These are phyloP conservation scores for Yarrowia phangngaensis DNA, from an alignment of 805 yeast genomes.

Conservation along the genomic window DNA sequence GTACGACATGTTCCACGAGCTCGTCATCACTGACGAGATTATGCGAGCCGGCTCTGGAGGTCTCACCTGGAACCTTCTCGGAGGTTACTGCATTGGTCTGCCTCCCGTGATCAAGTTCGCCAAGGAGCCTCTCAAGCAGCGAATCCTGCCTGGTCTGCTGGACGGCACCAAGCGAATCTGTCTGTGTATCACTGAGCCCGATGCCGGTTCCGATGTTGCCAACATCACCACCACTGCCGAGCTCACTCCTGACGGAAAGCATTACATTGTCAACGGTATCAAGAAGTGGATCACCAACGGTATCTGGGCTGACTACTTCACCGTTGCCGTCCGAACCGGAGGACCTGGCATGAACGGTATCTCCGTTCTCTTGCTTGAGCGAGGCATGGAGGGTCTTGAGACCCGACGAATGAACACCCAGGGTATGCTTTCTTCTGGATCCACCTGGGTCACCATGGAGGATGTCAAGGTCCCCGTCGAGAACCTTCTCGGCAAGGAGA, in stretches of 20 bases:
- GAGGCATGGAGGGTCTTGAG: constrained; percentile 39
- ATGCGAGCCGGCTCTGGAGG: constrained; percentile 44
- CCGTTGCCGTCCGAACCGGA: constrained; percentile 47
- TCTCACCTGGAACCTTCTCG: constrained; percentile 42
- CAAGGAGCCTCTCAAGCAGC: constrained; percentile 37
- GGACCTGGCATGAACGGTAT: constrained; percentile 42
- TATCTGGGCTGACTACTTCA: constrained; percentile 44
- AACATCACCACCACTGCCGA: constrained; percentile 42
- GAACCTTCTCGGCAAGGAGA: constrained; percentile 42
- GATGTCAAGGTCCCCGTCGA: constrained; percentile 45
- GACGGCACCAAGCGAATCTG: constrained; percentile 43
- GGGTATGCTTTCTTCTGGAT: constrained; percentile 45
- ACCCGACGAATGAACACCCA: constrained; percentile 43
- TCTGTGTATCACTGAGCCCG: constrained; percentile 45
- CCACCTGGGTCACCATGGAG: constrained; percentile 44
- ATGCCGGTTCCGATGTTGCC: constrained; percentile 47
- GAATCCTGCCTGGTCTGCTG: constrained; percentile 41
- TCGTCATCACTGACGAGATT: constrained; percentile 42
- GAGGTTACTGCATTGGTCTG: constrained; percentile 44
- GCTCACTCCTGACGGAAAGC: constrained; percentile 42
- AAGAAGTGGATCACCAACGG: constrained; percentile 49
- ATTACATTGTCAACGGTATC: constrained; percentile 43
- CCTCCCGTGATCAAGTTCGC: constrained; percentile 43
- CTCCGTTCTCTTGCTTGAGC: constrained; percentile 42
- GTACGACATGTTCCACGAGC: constrained; percentile 43